Evolutionary conservation across 352 stramenopile species (phyloP).

Genomic region (Chrysophaeum taylorii): DNA sequence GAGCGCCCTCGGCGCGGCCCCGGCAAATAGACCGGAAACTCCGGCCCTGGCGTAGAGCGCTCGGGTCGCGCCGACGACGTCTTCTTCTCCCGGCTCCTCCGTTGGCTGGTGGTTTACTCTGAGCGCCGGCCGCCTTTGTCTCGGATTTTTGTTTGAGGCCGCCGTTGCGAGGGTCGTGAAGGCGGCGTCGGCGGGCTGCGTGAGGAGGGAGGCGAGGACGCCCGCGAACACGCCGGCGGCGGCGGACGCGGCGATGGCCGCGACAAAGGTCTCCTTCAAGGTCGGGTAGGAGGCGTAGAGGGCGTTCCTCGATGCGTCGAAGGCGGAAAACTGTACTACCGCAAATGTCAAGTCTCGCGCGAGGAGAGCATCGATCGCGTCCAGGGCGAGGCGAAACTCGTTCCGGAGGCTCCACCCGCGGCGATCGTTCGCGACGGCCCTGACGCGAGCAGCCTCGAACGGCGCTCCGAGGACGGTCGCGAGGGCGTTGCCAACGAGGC

Average conservation of each 20-base stretch:
- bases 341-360: background rate
- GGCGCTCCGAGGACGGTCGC: background rate
- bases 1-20: background rate
- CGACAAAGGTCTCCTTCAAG: background rate
- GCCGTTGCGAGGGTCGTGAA: background rate
- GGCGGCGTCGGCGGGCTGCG: background rate
- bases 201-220: background rate
- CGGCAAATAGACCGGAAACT: background rate
- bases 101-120: no score
- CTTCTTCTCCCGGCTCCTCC: background rate
- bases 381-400: background rate
- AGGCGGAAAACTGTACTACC: background rate
- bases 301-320: background rate
- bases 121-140: no score
- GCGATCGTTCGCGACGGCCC: background rate
- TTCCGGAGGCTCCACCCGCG: background rate
- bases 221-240: constrained; percentile 2
- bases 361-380: background rate
- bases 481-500: background rate
- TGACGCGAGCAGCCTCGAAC: background rate
- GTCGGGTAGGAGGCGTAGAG: background rate
- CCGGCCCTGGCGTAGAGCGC: background rate
- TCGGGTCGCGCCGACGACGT: background rate
- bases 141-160: no score
- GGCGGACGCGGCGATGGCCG: background rate